These are phyloP conservation scores for Trametes hirsuta DNA, from an alignment of 1,284 basidiomycete species.

Conservation along the genomic window DNA sequence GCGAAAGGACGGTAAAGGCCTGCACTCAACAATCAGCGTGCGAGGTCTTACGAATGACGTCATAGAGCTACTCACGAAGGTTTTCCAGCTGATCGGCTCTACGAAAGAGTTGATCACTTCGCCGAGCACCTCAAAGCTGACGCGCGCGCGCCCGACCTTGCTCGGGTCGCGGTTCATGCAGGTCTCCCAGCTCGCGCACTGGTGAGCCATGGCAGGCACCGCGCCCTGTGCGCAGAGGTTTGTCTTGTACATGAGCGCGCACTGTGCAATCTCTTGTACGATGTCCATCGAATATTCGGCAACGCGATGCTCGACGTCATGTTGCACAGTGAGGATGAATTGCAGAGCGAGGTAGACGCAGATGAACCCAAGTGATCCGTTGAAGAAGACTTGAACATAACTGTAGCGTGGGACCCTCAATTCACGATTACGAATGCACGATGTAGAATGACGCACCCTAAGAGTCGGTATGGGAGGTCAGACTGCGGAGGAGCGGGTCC, in stretches of 20 bases:
- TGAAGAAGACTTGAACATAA: slow-evolving; percentile 94
- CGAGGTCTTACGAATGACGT: neutral
- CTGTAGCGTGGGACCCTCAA: slow-evolving; percentile 44
- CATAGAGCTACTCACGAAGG: slow-evolving; percentile 62
- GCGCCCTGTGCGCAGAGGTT: slow-evolving; percentile 82
- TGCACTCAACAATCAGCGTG: slow-evolving; percentile 34
- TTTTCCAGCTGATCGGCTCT: slow-evolving; percentile 97
- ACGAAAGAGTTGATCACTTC: slow-evolving; percentile 97
- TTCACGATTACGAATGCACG: neutral
- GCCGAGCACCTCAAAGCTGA: slow-evolving; percentile 93
- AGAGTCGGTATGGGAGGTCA: slow-evolving; percentile 73
- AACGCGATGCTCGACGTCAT: slow-evolving; percentile 89
- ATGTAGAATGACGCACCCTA: slow-evolving; percentile 62
- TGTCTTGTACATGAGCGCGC: slow-evolving; percentile 76
- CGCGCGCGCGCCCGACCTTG: slow-evolving; percentile 85
- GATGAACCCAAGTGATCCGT: slow-evolving; percentile 82
- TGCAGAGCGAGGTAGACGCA: slow-evolving; percentile 86
- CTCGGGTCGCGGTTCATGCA: slow-evolving; percentile 96
- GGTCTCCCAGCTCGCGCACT: slow-evolving; percentile 89
- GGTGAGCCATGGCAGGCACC: slow-evolving; percentile 83
- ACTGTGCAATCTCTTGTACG: slow-evolving; percentile 87
- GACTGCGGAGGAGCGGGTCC: slow-evolving; percentile 55
- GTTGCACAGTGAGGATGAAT: slow-evolving; percentile 88
- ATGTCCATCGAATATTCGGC: slow-evolving; percentile 85
- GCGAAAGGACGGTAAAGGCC: slow-evolving; percentile 79